Base-by-base conservation (phyloP, 257 asterid species). In the Misopates orontium region DNA sequence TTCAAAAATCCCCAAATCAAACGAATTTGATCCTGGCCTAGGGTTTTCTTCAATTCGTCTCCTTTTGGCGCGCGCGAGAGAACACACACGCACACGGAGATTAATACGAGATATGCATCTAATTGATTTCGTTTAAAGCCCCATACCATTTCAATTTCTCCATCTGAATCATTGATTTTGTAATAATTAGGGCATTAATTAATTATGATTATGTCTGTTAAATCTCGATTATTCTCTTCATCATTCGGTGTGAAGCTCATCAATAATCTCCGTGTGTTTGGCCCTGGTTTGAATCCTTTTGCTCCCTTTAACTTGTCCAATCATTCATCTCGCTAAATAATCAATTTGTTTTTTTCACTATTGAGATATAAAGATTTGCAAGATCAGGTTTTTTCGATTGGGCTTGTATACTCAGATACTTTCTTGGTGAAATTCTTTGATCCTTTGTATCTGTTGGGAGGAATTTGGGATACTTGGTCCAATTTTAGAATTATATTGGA, bases 271-370 rank as follows among this genome's bases (percentile, higher is more conserved):
- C 82, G 87, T 18, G 90, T 71, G 20, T 79, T 84, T 32, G 90
- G 90, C 10, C 90, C 90, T 54, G 90, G 87, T 64, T 82, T 84
- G 80, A 84, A 84, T 82, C 90, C 90, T 18, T 77, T 84, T 52
- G 64, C 85, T 44, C 90, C 85, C 45, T 72, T 79, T 71, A 84
- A 81, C 68, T 7, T 81, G 56, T 82, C 81, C 73, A 82, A 79
- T 66, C 80, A 79, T 64, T 77, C 73, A 71, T 81, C 90, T 73
- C 90, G 63, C 31, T 57, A 57, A 57, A 7, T 4, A 23, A 50
- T 18, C 6, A 2, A 7, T 28, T 28, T 28, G 3, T 7, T n/a
- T n/a, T n/a, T n/a, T 14, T 48, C 16, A 13, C 17, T 19, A 10
- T 17, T 17, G 13, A 19, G 17, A 28, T 15, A 13, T 48, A 48